Conservation (phyloP, 345 rosid genomes). For the Camelina hispida region DNA sequence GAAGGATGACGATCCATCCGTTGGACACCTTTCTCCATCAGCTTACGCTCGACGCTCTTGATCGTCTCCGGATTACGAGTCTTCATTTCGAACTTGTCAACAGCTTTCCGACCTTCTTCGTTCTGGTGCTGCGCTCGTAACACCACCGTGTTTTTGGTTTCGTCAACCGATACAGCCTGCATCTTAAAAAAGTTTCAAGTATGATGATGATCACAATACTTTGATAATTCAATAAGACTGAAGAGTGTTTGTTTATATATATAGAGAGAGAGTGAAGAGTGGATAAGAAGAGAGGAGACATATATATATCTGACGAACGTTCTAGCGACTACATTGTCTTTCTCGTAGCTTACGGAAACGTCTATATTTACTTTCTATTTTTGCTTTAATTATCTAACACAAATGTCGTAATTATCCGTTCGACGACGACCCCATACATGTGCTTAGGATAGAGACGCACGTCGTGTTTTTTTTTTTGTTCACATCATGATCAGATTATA, state of each 20-base stretch:
- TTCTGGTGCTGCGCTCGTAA: slow-evolving; percentile 51
- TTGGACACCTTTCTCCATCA: slow-evolving; percentile 66
- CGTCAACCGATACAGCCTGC: slow-evolving; percentile 48
- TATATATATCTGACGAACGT: slow-evolving; percentile 26
- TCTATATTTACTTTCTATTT: slow-evolving; percentile 4
- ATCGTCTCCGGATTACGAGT: slow-evolving; percentile 61
- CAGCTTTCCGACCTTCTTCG: slow-evolving; percentile 57
- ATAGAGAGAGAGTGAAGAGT: neutral
- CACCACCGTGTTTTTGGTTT: slow-evolving; percentile 55
- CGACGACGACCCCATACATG: neutral
- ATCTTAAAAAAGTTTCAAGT: neutral
- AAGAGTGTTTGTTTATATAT: slow-evolving; percentile 20
- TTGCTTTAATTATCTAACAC: neutral
- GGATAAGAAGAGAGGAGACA: slow-evolving; percentile 40
- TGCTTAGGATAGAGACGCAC: too few species aligned
- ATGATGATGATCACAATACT: neutral
- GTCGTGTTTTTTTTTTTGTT: neutral
- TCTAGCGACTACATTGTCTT: slow-evolving; percentile 24
- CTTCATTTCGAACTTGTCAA: slow-evolving; percentile 52
- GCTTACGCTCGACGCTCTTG: slow-evolving; percentile 69
- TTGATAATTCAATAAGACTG: neutral
- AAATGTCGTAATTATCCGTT: slow-evolving; percentile 26
- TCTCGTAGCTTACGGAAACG: slow-evolving; percentile 30
- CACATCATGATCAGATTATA: neutral
- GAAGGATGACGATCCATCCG: slow-evolving; percentile 81